Percentiles rank a stretch among this genome's conserved stretches.
These are phyloP conservation scores for Punctularia strigosozonata DNA, from an alignment of 768 basidiomycete genomes.

Conservation along the genomic window DNA sequence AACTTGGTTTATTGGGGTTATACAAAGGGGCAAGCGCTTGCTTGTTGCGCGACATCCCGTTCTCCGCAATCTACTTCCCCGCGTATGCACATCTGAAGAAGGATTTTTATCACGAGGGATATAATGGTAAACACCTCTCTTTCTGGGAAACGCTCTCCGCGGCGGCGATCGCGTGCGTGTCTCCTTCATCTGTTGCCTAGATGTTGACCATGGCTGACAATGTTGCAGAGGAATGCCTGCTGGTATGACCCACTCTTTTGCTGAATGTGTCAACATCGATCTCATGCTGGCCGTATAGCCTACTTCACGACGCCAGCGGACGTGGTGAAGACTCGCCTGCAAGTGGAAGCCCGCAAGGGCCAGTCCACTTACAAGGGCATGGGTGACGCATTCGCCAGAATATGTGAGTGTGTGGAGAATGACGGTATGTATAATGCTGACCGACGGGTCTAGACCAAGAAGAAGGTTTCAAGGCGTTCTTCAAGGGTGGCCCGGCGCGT, in stretches of 20 bases:
- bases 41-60: conserved; percentile 90
- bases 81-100: conserved; percentile 85
- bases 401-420: conserved; percentile 45
- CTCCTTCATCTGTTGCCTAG: conserved; percentile 1
- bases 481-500: conserved; percentile 87
- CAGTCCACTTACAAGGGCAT: conserved; percentile 88
- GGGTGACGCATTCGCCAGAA: conserved; percentile 80
- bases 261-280: too few species aligned
- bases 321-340: conserved; percentile 94
- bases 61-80: conserved; percentile 89
- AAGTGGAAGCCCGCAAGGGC: conserved; percentile 86
- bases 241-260: too few species aligned
- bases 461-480: conserved; percentile 82
- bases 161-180: conserved; percentile 70
- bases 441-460: conserved; percentile 47
- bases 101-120: conserved; percentile 92
- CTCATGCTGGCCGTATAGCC: too few species aligned
- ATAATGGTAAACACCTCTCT: conserved; percentile 85
- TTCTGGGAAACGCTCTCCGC: conserved; percentile 83
- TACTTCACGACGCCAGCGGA: conserved; percentile 47
- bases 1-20: conserved; percentile 83
- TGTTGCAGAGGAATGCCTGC: conserved; percentile 88
- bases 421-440: conserved; percentile 4
- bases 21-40: conserved; percentile 93
- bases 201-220: conserved; percentile 6